Conservation (phyloP, 768 basidiomycete species). For the Termitomyces sp. region DNA sequence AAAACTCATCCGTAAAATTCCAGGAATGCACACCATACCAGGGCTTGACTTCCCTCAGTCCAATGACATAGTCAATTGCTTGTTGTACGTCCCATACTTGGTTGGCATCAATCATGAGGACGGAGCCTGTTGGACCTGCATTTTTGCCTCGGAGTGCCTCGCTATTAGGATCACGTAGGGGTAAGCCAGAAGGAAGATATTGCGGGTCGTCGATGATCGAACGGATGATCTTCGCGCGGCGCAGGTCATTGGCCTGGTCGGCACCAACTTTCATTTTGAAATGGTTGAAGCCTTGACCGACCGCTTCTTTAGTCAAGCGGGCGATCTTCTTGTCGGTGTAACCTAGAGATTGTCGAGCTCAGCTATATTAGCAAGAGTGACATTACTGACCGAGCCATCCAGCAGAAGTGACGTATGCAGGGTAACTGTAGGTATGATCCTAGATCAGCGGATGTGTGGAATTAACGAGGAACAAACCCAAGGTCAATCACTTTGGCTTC, state of each 20-base stretch:
- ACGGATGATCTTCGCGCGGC: conserved; percentile 84
- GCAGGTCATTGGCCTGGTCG: conserved; percentile 72
- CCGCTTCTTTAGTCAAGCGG: conserved; percentile 79
- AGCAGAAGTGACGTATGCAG: conserved; percentile 90
- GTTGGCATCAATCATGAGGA: conserved; percentile 97
- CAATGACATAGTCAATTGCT: conserved; percentile 87
- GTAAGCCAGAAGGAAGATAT: conserved; percentile 57
- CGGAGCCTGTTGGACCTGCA: conserved; percentile 88
- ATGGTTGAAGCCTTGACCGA: conserved; percentile 89
- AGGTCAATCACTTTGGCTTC: conserved; percentile 67
- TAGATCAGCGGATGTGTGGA: neutral
- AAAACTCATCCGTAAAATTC: neutral
- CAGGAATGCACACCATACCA: conserved; percentile 45
- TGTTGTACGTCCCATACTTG: conserved; percentile 94
- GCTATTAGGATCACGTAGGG: conserved; percentile 54
- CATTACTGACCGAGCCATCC: conserved; percentile 72
- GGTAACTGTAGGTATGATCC: conserved; percentile 53
- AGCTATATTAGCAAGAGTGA: neutral
- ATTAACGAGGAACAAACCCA: conserved; percentile 36
- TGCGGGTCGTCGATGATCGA: conserved; percentile 93
- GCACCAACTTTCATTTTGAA: conserved; percentile 99
- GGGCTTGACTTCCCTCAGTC: conserved; percentile 74
- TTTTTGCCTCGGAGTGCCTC: conserved; percentile 79
- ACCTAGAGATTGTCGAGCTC: conserved; percentile 31
- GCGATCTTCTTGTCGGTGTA: conserved; percentile 92